Evolutionary conservation across 495 filamentous ascomycete genomes (phyloP), one percentile per base, ranked within the genome.

Genomic region (Penicillium pancosmium): DNA sequence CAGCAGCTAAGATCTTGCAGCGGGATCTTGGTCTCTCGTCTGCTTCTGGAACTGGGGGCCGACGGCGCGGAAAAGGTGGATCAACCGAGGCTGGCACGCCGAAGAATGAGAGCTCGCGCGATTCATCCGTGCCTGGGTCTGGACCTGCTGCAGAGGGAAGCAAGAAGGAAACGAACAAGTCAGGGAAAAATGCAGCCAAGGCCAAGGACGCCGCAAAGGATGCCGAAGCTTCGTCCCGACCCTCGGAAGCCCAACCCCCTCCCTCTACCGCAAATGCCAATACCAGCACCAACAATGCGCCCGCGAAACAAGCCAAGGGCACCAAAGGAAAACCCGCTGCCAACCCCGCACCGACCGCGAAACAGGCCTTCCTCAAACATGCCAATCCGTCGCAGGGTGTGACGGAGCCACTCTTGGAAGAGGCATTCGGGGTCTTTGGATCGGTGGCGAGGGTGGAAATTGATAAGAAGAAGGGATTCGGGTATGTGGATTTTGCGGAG

Each of bases 361-460:
- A 85, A 2, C 87, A 91, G 67, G 92, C 91, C n/a, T 97, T 96
- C 68, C 79, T 96, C 64, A 96, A 96, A 67, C 92, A 96, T 64
- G 92, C 92, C 54, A 95, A 94, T 69, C 85, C 91, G 18, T 92
- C 91, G 1, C 92, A 96, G 70, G 92, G 92, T 16, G 89, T 97
- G 40, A 96, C 91, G 0, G 92, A 96, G 62, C 75, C 85, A 0
- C 70, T 91, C 0, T 82, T 97, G 5, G 84, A 87, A 58, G 80
- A 86, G 59, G 86, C 90, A 8, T 85, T 97, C 67, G 73, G 84
- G 36, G 68, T 73, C 1, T 93, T 89, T 59, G 92, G 92, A 16
- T 62, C 83, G 7, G 82, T 96, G 34, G 80, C 82, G 3, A 88
- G 84, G 59, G 90, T 94, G 2, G 92, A 96, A 64, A 93, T 97